Evolutionary conservation across 495 filamentous ascomycete genomes (phyloP).

Genomic region (Trichoderma parareesei): DNA sequence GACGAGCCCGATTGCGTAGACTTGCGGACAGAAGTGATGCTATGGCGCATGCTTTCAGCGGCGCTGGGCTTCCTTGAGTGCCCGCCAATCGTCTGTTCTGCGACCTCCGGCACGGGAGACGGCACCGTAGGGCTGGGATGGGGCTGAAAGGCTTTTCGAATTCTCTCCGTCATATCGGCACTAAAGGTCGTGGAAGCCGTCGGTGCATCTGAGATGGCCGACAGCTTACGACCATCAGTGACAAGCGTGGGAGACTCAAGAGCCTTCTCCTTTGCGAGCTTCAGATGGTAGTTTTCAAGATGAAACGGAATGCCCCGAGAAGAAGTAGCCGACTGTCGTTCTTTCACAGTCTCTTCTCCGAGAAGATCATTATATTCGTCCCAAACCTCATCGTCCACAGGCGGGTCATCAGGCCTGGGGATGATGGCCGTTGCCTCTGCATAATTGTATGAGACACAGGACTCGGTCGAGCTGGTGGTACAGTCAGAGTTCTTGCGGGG

Average conservation of each 20-base stretch:
- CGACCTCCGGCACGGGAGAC: conserved; percentile 1
- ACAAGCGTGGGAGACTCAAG: conserved; percentile 34
- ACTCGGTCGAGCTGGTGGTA: conserved; percentile 54
- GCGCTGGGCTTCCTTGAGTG: conserved; percentile 6
- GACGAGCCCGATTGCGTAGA: conserved; percentile 37
- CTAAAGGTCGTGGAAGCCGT: conserved; percentile 35
- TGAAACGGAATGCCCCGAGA: conserved; percentile 38
- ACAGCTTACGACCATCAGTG: conserved; percentile 15
- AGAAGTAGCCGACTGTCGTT: conserved; percentile 47
- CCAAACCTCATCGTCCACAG: conserved; percentile 86
- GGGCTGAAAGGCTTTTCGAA: conserved; percentile 34
- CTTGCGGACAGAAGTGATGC: conserved; percentile 24
- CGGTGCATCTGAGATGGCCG: conserved; percentile 22
- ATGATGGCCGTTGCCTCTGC: conserved; percentile 52
- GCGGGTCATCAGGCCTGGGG: conserved; percentile 47
- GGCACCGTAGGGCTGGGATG: conserved; percentile 19
- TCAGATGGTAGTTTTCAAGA: conserved; percentile 32
- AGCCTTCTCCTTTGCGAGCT: conserved; percentile 23
- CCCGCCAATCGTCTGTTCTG: background rate
- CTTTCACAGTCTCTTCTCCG: conserved; percentile 43
- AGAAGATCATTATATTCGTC: conserved; percentile 89
- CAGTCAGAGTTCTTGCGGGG: conserved; percentile 60
- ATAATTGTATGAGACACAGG: conserved; percentile 38
- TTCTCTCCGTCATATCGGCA: conserved; percentile 37
- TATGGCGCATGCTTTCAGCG: conserved; percentile 10